A percentile compares a stretch with the other conserved stretches of the same genome.
These are phyloP conservation scores for Fusarium siculi DNA, from an alignment of 2,329 filamentous ascomycete species.

Conservation along the genomic window DNA sequence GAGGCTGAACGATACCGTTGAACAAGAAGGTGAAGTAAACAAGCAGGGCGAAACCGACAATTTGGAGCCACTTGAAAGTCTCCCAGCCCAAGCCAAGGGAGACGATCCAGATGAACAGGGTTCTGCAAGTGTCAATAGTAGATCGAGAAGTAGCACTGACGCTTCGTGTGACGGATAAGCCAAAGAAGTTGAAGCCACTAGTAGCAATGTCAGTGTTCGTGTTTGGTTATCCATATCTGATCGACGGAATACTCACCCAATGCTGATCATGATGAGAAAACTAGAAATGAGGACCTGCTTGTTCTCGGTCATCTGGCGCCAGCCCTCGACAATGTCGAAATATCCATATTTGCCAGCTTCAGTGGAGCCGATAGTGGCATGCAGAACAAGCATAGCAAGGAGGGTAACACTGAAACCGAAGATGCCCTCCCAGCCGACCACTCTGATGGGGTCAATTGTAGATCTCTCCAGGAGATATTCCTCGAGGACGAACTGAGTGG, in stretches of 20 bases:
- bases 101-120: conserved; percentile 97
- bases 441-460: conserved; percentile 79
- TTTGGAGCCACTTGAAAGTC: conserved; percentile 96
- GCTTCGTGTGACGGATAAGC: conserved; percentile 87
- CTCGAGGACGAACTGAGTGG: conserved; percentile 94
- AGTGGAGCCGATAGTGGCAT: conserved; percentile 80
- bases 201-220: conserved; percentile 34
- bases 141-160: conserved; percentile 94
- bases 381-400: conserved; percentile 81
- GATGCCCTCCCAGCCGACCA: conserved; percentile 95
- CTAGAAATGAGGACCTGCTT: conserved; percentile 79
- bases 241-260: conserved; percentile 71
- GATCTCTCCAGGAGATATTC: conserved; percentile 84
- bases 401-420: conserved; percentile 89
- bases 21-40: conserved; percentile 98
- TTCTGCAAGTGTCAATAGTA: conserved; percentile 97
- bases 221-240: neutral
- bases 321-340: conserved; percentile 90
- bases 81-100: conserved; percentile 96
- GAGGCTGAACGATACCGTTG: conserved; percentile 90
- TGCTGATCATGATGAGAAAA: conserved; percentile 94
- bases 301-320: conserved; percentile 81
- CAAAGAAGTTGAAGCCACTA: conserved; percentile 98
- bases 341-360: conserved; percentile 80
- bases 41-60: conserved; percentile 85